Conservation (phyloP, 2,329 filamentous ascomycete species). For the Teratosphaeria destructans region DNA sequence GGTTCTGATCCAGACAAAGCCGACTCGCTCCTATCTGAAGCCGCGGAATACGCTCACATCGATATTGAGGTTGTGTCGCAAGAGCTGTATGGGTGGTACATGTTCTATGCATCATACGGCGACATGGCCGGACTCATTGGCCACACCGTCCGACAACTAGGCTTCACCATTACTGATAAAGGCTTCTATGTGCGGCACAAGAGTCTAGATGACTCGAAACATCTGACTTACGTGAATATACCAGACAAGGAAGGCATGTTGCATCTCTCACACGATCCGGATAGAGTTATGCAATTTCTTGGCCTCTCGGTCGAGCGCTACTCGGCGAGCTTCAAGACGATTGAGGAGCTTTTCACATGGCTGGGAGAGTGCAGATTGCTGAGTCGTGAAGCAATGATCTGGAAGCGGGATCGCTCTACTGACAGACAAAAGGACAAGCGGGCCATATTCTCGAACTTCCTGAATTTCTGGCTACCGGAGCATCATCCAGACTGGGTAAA, state of each 20-base stretch:
- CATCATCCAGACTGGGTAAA: slow-evolving; percentile 23
- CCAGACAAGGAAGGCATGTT: slow-evolving; percentile 42
- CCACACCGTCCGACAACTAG: slow-evolving; percentile 51
- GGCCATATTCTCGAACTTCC: slow-evolving; percentile 49
- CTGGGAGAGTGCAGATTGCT: slow-evolving; percentile 50
- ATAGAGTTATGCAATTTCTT: slow-evolving; percentile 50
- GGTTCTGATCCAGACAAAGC: slow-evolving; percentile 3
- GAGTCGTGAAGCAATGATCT: slow-evolving; percentile 28
- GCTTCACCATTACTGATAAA: slow-evolving; percentile 54
- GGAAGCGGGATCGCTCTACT: slow-evolving; percentile 32
- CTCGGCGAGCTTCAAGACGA: slow-evolving; percentile 44
- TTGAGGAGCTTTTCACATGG: slow-evolving; percentile 53
- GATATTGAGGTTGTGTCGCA: slow-evolving; percentile 51
- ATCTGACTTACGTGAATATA: slow-evolving; percentile 21
- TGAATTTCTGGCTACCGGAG: slow-evolving; percentile 52
- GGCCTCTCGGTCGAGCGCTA: slow-evolving; percentile 27
- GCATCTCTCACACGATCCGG: slow-evolving; percentile 49
- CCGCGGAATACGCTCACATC: slow-evolving; percentile 48
- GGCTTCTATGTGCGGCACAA: slow-evolving; percentile 57
- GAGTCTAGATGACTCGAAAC: slow-evolving; percentile 54
- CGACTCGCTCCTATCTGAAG: background rate
- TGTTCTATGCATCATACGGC: slow-evolving; percentile 62
- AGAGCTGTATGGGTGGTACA: slow-evolving; percentile 46
- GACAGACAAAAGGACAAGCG: slow-evolving; percentile 49
- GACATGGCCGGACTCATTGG: slow-evolving; percentile 60